Base-by-base conservation (phyloP, 495 filamentous ascomycete species). In the Penicillium psychrofluorescens region DNA sequence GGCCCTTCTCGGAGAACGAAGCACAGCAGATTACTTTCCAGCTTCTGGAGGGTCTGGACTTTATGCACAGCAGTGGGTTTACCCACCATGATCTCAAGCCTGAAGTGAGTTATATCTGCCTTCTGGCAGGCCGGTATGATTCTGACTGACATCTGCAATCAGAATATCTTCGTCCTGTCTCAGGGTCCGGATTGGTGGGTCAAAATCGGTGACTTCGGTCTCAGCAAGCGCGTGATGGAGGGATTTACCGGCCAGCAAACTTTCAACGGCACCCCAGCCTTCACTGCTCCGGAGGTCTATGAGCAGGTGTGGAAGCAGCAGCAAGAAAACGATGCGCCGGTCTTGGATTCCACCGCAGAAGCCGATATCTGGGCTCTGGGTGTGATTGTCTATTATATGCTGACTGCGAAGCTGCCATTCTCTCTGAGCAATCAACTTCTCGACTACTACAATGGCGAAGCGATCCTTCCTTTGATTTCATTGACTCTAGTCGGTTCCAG, bases 151-250 rank as follows among this genome's bases (percentile, higher is more conserved):
- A 32, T 29, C 45, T 34, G 35, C 28, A 29, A 11, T 6, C 29
- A 69, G 62, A 67, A 68, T 34, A 59, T 64, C 10, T 60, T 67
- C 11, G 59, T 67, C 1, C 43, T 58, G 8, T 42, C 47, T 1
- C 44, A 31, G 11, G 41, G 47, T 8, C 62, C 61, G 8, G 32
- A 59, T 53, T 55, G 49, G 49, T 65, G 63, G 51, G 67, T 76
- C 7, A 76, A 77, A 49, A 71, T 77, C 35, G 67, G 67, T 9
- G 75, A 77, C 54, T 76, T 78, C 41, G 75, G 75, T 0, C 67
- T 77, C 37, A 59, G 51, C 36, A 75, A 72, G 44, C 56, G 62
- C 4, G 41, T 59, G 1, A 55, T 59, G 35, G 51, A 51, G 29
- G 50, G 46, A 35, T 43, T 41, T 8, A 60, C 44, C 1, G 48